These are phyloP conservation scores for Hyparrhenia diplandra DNA, from an alignment of 176 grass and related monocot genomes.

Conservation along the genomic window DNA sequence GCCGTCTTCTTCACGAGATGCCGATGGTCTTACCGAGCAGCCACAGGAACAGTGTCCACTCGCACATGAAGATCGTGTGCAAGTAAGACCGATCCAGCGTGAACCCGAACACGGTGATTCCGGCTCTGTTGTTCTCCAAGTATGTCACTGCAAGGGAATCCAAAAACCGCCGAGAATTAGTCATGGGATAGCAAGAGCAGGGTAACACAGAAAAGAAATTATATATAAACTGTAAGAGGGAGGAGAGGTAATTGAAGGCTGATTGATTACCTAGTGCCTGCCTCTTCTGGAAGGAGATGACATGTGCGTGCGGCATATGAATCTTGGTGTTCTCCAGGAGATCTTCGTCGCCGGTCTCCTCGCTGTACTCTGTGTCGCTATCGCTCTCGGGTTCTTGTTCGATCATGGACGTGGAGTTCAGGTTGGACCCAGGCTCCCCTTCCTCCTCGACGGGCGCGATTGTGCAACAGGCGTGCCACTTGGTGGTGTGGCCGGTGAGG, in stretches of 20 bases:
- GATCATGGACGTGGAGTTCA: constrained; percentile 34
- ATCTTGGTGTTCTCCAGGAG: constrained; percentile 66
- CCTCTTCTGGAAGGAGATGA: constrained; percentile 88
- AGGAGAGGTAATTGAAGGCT: not conserved
- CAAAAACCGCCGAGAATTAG: not conserved
- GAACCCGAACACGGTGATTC: constrained; percentile 95
- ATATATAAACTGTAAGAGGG: not conserved
- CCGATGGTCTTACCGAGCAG: constrained; percentile 82
- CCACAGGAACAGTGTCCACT: constrained; percentile 87
- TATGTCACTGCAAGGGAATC: constrained; percentile 66
- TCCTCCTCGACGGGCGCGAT: constrained; percentile 38
- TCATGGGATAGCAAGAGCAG: not conserved
- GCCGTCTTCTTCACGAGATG: constrained; percentile 50
- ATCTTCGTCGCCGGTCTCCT: constrained; percentile 69
- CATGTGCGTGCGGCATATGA: constrained; percentile 16
- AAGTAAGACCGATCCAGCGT: constrained; percentile 79
- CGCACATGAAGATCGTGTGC: constrained; percentile 86
- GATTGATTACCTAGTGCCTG: constrained; percentile 70
- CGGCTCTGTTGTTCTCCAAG: constrained; percentile 92
- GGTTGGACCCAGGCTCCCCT: not conserved
- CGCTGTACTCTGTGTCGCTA: constrained; percentile 17
- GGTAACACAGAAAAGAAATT: too few species aligned
- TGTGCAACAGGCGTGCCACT: constrained; percentile 97
- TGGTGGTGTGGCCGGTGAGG: constrained; percentile 77
- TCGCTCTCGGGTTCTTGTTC: not conserved